These are phyloP conservation scores for Tuber borchii DNA, from an alignment of 495 filamentous ascomycete genomes.

Conservation along the genomic window DNA sequence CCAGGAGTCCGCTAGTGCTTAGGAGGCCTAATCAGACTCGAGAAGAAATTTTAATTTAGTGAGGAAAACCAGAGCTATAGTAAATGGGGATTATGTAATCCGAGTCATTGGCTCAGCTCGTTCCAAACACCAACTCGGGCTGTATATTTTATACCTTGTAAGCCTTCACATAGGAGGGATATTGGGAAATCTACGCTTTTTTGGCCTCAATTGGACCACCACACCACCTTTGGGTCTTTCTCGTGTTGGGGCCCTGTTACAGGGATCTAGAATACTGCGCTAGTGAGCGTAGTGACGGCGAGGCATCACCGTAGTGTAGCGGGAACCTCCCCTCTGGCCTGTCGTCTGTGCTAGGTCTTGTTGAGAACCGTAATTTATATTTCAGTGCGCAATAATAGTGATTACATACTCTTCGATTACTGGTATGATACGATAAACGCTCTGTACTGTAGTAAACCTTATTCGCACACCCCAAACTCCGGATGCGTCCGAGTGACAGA, in stretches of 20 bases:
- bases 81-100: too few relatives aligned
- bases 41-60: too few relatives aligned
- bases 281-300: neutral
- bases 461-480: too few relatives aligned
- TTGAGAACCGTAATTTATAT: neutral
- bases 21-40: too few relatives aligned
- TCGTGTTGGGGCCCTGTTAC: neutral
- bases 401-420: neutral
- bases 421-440: too few relatives aligned
- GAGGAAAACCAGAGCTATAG: too few relatives aligned
- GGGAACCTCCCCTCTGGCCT: too few relatives aligned
- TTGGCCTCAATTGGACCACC: neutral
- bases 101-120: too few relatives aligned
- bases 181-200: neutral
- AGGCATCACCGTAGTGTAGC: neutral
- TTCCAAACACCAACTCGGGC: too few relatives aligned
- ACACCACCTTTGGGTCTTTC: neutral
- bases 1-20: too few relatives aligned
- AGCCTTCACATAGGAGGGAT: neutral
- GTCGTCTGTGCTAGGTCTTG: neutral
- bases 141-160: neutral
- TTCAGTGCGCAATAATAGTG: neutral
- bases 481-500: too few relatives aligned
- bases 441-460: too few relatives aligned
- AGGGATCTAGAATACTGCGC: neutral